A percentile compares a stretch with the other conserved stretches of the same genome.
phyloP scores from a whole-genome alignment of 2,329 filamentous ascomycete species.

The Fusarium equiseti region DNA sequence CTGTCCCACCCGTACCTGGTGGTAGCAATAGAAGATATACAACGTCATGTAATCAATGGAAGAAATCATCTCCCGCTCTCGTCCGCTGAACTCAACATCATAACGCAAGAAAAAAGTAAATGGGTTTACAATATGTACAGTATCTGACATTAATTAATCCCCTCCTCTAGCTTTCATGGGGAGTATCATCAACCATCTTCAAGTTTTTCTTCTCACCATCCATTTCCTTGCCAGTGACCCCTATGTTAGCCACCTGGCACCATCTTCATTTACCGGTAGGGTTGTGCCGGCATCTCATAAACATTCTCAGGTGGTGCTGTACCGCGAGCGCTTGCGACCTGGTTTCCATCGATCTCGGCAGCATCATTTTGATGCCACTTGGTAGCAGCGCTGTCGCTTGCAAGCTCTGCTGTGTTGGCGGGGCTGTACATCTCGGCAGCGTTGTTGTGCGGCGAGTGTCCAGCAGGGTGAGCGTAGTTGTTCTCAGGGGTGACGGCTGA shows the following conservation, averaged over 20 bases:
- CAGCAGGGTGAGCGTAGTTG: conserved; percentile 43
- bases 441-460: conserved; percentile 32
- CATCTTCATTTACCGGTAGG: conserved; percentile 50
- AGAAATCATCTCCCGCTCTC: conserved; percentile 18
- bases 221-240: conserved; percentile 9
- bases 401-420: conserved; percentile 51
- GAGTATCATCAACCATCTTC: conserved; percentile 30
- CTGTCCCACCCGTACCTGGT: conserved; percentile 1
- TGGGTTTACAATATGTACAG: conserved; percentile 48
- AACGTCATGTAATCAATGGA: conserved; percentile 24
- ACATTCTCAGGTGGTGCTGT: conserved; percentile 51
- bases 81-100: conserved; percentile 34
- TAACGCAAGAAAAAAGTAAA: conserved; percentile 39
- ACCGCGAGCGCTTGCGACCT: conserved; percentile 47
- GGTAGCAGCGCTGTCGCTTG: conserved; percentile 49
- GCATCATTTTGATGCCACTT: conserved; percentile 54
- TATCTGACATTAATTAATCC: conserved; percentile 49
- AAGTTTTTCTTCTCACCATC: conserved; percentile 27
- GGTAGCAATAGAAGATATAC: conserved; percentile 19
- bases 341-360: conserved; percentile 55
- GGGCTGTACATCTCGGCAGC: conserved; percentile 45
- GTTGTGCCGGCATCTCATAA: conserved; percentile 58
- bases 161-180: conserved; percentile 23
- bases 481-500: conserved; percentile 40
- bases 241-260: not conserved